phyloP scores from a whole-genome alignment of 2,329 filamentous ascomycete genomes.

The Talaromyces sp. region DNA sequence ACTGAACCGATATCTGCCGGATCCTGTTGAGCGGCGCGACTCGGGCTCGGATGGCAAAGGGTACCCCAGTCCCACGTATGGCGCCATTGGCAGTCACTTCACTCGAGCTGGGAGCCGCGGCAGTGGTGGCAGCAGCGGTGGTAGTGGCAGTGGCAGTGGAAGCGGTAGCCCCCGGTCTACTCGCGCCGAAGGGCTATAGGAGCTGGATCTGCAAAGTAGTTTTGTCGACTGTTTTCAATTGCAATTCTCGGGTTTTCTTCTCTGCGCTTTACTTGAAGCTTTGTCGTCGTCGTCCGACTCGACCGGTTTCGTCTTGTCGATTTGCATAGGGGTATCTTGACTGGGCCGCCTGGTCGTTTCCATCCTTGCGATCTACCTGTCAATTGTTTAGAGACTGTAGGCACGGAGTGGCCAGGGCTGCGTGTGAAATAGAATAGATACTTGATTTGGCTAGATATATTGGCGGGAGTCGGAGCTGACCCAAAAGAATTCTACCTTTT shows the following conservation, averaged over 20 bases:
- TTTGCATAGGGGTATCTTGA: background rate
- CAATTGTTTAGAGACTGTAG: background rate
- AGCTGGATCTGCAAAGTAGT: background rate
- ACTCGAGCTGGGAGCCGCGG: conserved; percentile 42
- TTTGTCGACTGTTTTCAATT: background rate
- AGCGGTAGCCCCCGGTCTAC: conserved; percentile 35
- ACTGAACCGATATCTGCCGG: conserved; percentile 21
- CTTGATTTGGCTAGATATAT: conserved; percentile 10
- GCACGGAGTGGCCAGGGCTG: background rate
- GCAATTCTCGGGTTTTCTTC: background rate
- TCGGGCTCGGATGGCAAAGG: conserved; percentile 27
- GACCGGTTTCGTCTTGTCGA: background rate
- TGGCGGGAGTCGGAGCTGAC: conserved; percentile 6
- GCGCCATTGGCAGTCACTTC: conserved; percentile 33
- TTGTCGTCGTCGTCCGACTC: background rate
- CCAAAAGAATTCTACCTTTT: conserved; percentile 6
- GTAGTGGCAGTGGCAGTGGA: conserved; percentile 36
- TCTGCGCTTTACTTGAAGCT: background rate
- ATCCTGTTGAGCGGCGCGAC: conserved; percentile 25
- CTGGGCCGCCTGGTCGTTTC: background rate
- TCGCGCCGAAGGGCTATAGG: conserved; percentile 27
- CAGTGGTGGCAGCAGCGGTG: conserved; percentile 44
- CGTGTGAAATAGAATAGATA: background rate
- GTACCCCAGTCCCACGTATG: conserved; percentile 31
- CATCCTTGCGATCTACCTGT: background rate